Evolutionary conservation across 2,329 filamentous ascomycete species (phyloP).

Genomic region (Talaromyces sp.): DNA sequence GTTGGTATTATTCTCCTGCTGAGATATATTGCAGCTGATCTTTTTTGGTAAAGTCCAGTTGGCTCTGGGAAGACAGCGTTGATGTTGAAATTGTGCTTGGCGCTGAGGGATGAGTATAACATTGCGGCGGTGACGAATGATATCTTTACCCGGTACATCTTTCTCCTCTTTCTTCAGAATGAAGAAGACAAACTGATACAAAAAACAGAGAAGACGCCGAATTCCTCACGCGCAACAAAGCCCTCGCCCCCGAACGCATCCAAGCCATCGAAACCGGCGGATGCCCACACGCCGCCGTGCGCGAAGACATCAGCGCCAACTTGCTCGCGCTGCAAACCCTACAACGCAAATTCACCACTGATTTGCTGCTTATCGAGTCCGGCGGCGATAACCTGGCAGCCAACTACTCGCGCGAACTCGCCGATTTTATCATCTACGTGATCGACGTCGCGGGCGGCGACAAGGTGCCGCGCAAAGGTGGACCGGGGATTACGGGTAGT

Average conservation of each 20-base stretch:
- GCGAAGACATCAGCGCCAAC: slow-evolving; percentile 93
- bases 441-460: slow-evolving; percentile 96
- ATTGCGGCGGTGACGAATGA: slow-evolving; percentile 97
- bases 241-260: slow-evolving; percentile 77
- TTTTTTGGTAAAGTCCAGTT: slow-evolving; percentile 62
- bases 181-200: background rate
- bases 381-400: slow-evolving; percentile 95
- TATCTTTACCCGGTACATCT: slow-evolving; percentile 78
- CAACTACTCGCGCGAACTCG: slow-evolving; percentile 91
- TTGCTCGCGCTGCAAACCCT: slow-evolving; percentile 86
- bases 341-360: slow-evolving; percentile 71
- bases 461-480: slow-evolving; percentile 93
- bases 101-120: slow-evolving; percentile 73
- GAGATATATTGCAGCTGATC: background rate
- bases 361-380: slow-evolving; percentile 88
- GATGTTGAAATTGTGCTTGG: slow-evolving; percentile 87
- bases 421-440: slow-evolving; percentile 97
- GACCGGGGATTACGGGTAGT: slow-evolving; percentile 93
- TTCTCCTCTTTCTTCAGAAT: background rate
- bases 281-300: slow-evolving; percentile 92
- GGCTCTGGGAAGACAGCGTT: slow-evolving; percentile 96
- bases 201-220: slow-evolving; percentile 77
- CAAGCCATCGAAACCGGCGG: slow-evolving; percentile 96
- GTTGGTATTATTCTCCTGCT: slow-evolving; percentile 45
- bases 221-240: slow-evolving; percentile 83